phyloP scores from a whole-genome alignment of 108 stramenopile genomes.

The Nitzschia putrida region DNA sequence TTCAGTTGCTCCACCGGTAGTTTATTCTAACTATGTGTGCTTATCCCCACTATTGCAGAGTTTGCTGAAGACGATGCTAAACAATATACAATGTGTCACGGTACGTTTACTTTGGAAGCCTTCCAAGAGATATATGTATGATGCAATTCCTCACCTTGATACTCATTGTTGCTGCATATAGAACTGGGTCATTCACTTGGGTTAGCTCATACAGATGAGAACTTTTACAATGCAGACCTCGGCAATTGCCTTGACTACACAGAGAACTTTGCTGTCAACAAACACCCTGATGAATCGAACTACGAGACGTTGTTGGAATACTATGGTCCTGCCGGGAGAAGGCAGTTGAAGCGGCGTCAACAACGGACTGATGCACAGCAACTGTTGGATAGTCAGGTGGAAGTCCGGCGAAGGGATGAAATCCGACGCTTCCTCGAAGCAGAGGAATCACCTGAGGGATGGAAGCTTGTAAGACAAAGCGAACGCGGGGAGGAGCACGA shows the following conservation, averaged over 20 bases:
- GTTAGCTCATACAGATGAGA: conserved; percentile 71
- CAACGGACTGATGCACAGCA: background rate
- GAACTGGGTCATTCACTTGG: conserved; percentile 57
- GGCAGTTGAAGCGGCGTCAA: background rate
- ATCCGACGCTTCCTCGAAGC: background rate
- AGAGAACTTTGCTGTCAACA: conserved; percentile 53
- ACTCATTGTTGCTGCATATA: background rate
- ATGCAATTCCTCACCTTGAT: background rate
- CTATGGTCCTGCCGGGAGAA: conserved; percentile 49
- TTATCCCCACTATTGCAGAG: background rate
- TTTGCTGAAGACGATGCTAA: conserved; percentile 42
- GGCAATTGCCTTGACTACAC: conserved; percentile 85
- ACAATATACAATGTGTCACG: conserved; percentile 76
- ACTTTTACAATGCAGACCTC: conserved; percentile 65
- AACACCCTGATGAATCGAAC: conserved; percentile 57
- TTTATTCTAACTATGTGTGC: background rate
- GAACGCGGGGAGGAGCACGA: conserved; percentile 49
- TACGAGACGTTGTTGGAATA: conserved; percentile 46
- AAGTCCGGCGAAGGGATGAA: conserved; percentile 4
- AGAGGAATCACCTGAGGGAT: conserved; percentile 4
- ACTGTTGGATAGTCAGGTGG: background rate
- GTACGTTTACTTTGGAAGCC: conserved; percentile 5
- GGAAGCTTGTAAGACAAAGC: conserved; percentile 14
- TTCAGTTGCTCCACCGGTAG: background rate
- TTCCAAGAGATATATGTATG: too few species aligned